Percentiles rank a stretch among this genome's conserved stretches.
Conservation (phyloP, 768 basidiomycete species). For the Suillus paluster region DNA sequence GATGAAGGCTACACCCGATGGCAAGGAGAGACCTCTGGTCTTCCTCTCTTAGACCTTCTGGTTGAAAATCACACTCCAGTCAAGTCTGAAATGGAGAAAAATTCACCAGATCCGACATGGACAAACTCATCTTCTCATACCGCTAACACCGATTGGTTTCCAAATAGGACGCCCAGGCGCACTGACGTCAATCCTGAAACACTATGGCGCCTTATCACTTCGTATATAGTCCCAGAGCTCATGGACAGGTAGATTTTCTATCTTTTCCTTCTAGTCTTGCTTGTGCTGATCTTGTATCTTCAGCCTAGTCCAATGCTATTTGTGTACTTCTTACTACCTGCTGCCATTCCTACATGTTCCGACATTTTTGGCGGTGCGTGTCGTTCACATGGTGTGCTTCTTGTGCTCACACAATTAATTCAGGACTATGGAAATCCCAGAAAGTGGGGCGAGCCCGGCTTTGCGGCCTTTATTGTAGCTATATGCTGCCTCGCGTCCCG, state of each 20-base stretch:
- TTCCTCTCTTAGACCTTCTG: conserved; percentile 84
- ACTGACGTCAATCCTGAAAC: conserved; percentile 87
- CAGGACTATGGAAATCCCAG: conserved; percentile 93
- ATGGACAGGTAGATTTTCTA: conserved; percentile 81
- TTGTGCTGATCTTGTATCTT: conserved; percentile 19
- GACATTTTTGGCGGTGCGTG: conserved; percentile 74
- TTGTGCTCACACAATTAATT: conserved; percentile 19
- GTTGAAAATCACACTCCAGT: conserved; percentile 66
- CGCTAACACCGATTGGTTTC: conserved; percentile 73
- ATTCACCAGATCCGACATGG: conserved; percentile 30
- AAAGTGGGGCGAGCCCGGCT: conserved; percentile 96
- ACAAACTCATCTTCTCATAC: conserved; percentile 37
- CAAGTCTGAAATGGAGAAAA: conserved; percentile 38
- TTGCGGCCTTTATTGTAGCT: conserved; percentile 92
- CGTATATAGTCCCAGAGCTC: conserved; percentile 83
- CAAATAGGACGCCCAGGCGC: conserved; percentile 73
- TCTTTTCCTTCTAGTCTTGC: conserved; percentile 9
- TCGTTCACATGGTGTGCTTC: conserved; percentile 15
- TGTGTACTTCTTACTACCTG: conserved; percentile 93
- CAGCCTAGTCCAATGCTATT: conserved; percentile 80
- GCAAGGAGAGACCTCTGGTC: conserved; percentile 93
- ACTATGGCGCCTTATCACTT: conserved; percentile 86
- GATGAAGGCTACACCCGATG: conserved; percentile 87
- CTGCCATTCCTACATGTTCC: conserved; percentile 94
- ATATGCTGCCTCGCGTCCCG: conserved; percentile 90